Conservation (phyloP, 768 basidiomycete species). For the Amyloporia xantha region DNA sequence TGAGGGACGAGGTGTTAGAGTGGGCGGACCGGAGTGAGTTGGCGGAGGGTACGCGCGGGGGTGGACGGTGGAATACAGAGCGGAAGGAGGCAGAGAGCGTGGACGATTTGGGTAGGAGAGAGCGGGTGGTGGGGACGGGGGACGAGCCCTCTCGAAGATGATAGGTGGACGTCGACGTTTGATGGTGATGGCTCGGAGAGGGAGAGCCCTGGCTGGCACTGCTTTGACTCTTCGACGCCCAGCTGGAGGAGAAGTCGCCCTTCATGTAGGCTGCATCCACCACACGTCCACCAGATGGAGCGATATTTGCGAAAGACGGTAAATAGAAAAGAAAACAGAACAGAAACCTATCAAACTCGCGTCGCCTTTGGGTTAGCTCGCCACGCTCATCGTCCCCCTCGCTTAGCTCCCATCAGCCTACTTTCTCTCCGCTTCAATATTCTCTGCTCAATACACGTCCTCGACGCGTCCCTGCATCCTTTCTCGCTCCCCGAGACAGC, state of each 20-base stretch:
- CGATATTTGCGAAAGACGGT: neutral
- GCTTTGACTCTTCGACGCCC: neutral
- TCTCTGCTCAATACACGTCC: neutral
- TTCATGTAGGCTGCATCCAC: slow-evolving; percentile 5
- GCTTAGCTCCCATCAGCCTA: neutral
- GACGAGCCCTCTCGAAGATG: slow-evolving; percentile 3
- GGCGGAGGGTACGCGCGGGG: slow-evolving; percentile 37
- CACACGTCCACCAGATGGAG: neutral
- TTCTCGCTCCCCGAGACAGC: neutral
- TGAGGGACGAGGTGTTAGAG: slow-evolving; percentile 27
- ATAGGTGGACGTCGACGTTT: slow-evolving; percentile 1
- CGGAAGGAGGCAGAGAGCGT: slow-evolving; percentile 33
- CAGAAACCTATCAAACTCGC: neutral
- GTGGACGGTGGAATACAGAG: slow-evolving; percentile 46
- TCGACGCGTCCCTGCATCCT: too few species aligned
- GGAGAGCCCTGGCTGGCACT: neutral
- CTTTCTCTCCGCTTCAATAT: neutral
- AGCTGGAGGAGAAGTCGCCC: neutral
- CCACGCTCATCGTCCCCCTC: too few species aligned
- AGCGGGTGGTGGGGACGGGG: neutral
- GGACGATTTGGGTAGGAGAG: slow-evolving; percentile 1
- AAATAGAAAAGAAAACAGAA: neutral
- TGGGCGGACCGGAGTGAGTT: slow-evolving; percentile 43
- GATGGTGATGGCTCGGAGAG: slow-evolving; percentile 2
- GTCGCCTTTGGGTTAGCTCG: too few species aligned